A percentile compares a stretch with the other conserved stretches of the same genome.
These are phyloP conservation scores for Forsythia viridissima DNA, from an alignment of 257 asterid genomes.

Conservation along the genomic window DNA sequence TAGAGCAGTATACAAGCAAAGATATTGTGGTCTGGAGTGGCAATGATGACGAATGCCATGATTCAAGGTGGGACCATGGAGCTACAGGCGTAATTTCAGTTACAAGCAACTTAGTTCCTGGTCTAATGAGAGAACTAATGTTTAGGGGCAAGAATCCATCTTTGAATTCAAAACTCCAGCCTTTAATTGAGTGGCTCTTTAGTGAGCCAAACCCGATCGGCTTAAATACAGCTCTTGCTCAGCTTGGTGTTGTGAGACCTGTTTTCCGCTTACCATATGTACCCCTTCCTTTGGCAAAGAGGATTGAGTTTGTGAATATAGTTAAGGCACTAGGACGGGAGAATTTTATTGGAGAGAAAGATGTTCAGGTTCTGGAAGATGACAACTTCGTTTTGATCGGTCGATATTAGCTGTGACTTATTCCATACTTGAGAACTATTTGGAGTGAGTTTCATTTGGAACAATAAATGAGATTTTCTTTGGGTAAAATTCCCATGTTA, in stretches of 20 bases:
- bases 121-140: constrained; percentile 72
- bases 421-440: neutral
- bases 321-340: constrained; percentile 77
- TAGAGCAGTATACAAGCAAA: constrained; percentile 53
- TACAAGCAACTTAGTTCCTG: constrained; percentile 80
- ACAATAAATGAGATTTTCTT: neutral
- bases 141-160: constrained; percentile 58
- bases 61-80: constrained; percentile 76
- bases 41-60: constrained; percentile 82
- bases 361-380: constrained; percentile 65
- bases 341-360: constrained; percentile 70
- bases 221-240: constrained; percentile 82
- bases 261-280: constrained; percentile 77
- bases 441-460: neutral
- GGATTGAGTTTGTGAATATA: constrained; percentile 75
- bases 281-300: constrained; percentile 68
- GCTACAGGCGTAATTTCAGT: constrained; percentile 81
- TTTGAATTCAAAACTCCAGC: constrained; percentile 56
- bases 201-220: constrained; percentile 76
- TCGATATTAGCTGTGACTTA: constrained; percentile 52
- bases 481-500: neutral
- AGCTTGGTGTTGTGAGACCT: constrained; percentile 86
- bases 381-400: constrained; percentile 70
- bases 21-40: constrained; percentile 87
- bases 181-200: constrained; percentile 72